Evolutionary conservation across 441 rosid species (phyloP).

Genomic region (Brassica hybrid): DNA sequence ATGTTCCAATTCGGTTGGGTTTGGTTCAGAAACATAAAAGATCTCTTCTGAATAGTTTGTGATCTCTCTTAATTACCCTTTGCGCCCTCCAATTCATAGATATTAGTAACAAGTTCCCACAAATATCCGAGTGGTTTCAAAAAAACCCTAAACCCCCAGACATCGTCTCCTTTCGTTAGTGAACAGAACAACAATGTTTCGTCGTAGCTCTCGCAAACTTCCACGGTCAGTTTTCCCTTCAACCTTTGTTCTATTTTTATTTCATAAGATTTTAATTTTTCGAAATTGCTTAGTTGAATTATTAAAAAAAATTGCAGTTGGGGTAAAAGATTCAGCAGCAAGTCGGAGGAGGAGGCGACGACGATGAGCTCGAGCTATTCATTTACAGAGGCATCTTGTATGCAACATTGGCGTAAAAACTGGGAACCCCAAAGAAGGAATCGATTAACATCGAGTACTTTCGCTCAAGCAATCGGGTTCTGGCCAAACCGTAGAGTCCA

Average conservation of each 20-base stretch:
- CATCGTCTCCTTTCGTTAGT: not conserved
- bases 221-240: not conserved
- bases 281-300: not conserved
- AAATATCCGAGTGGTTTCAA: not conserved
- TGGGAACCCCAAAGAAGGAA: not conserved
- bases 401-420: conserved; percentile 6
- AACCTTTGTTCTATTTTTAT: not conserved
- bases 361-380: not conserved
- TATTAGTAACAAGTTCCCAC: not conserved
- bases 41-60: not conserved
- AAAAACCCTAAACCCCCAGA: not conserved
- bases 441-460: not conserved
- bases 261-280: not conserved
- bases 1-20: not conserved
- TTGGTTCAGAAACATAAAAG: not conserved
- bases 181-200: not conserved
- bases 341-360: not conserved
- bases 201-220: not conserved
- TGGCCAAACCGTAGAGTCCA: conserved; percentile 11
- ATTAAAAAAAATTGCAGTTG: not conserved
- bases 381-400: not conserved
- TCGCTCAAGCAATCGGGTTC: conserved; percentile 12
- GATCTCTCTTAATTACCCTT: not conserved
- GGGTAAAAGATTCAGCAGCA: conserved; percentile 1
- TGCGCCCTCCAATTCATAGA: not conserved